phyloP scores from a whole-genome alignment of 108 stramenopile species.

The Chaetoceros tenuissimus region DNA sequence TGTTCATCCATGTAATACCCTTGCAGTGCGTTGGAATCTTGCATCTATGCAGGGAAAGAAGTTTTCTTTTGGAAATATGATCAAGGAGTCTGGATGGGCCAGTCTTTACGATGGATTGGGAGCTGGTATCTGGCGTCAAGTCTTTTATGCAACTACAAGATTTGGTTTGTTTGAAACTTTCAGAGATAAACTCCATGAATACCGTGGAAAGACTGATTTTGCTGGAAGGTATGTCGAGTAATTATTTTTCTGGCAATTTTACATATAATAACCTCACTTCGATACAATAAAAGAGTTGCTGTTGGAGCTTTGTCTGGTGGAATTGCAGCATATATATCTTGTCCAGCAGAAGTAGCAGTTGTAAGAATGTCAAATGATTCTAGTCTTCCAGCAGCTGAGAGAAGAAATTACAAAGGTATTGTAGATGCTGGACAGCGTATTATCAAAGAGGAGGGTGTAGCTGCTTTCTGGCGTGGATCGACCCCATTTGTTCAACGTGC shows the following conservation, averaged over 20 bases:
- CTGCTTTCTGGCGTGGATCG: conserved; percentile 87
- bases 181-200: conserved; percentile 77
- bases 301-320: conserved; percentile 82
- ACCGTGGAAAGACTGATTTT: conserved; percentile 85
- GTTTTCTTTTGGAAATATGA: conserved; percentile 48
- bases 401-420: conserved; percentile 80
- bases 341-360: conserved; percentile 91
- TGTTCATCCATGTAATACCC: conserved; percentile 87
- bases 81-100: conserved; percentile 54
- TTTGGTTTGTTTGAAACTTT: conserved; percentile 90
- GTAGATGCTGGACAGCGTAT: conserved; percentile 69
- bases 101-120: conserved; percentile 83
- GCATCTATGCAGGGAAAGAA: conserved; percentile 58
- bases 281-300: conserved; percentile 35
- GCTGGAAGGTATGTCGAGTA: conserved; percentile 50
- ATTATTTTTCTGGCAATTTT: conserved; percentile 1
- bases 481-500: conserved; percentile 85
- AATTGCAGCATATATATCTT: conserved; percentile 82
- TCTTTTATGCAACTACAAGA: conserved; percentile 85
- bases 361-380: conserved; percentile 91
- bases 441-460: conserved; percentile 71
- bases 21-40: conserved; percentile 80
- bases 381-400: conserved; percentile 60
- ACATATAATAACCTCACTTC: not conserved
- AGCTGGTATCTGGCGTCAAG: conserved; percentile 80